These are phyloP conservation scores for Calonectria honghensis DNA, from an alignment of 2,329 filamentous ascomycete genomes.

Conservation along the genomic window DNA sequence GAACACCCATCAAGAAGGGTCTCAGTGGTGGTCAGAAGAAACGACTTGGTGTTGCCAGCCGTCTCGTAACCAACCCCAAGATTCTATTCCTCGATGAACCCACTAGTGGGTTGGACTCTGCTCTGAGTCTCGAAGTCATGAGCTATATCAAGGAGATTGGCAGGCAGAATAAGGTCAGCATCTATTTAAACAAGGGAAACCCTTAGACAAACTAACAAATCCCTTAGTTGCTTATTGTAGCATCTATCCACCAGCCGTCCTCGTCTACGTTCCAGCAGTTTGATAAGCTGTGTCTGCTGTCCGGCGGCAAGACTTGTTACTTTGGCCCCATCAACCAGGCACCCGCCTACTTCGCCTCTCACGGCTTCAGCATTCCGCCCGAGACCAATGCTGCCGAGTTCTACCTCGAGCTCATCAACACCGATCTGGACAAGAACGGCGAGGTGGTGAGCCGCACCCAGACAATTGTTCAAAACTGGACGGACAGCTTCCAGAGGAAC, in stretches of 20 bases:
- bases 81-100: constrained; percentile 14
- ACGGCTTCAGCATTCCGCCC: neutral
- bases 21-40: constrained; percentile 90
- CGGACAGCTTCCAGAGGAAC: neutral
- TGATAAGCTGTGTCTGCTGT: neutral
- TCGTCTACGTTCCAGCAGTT: constrained; percentile 3
- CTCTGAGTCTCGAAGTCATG: constrained; percentile 2
- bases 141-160: constrained; percentile 16
- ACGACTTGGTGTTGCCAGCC: constrained; percentile 84
- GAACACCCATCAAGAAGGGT: constrained; percentile 87
- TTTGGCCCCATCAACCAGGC: constrained; percentile 4
- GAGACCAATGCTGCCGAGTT: constrained; percentile 11
- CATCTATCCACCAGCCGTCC: neutral
- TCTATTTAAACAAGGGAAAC: too few relatives aligned
- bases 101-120: constrained; percentile 11
- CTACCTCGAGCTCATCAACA: constrained; percentile 18
- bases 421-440: constrained; percentile 15
- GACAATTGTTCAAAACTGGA: neutral
- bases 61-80: constrained; percentile 84
- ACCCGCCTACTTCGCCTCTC: constrained; percentile 2
- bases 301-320: constrained; percentile 1
- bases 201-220: neutral
- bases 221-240: neutral
- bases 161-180: neutral
- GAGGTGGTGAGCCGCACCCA: constrained; percentile 3